Evolutionary conservation across 345 rosid species (phyloP), one percentile per base, ranked within the genome.

Genomic region (Heritiera littoralis): DNA sequence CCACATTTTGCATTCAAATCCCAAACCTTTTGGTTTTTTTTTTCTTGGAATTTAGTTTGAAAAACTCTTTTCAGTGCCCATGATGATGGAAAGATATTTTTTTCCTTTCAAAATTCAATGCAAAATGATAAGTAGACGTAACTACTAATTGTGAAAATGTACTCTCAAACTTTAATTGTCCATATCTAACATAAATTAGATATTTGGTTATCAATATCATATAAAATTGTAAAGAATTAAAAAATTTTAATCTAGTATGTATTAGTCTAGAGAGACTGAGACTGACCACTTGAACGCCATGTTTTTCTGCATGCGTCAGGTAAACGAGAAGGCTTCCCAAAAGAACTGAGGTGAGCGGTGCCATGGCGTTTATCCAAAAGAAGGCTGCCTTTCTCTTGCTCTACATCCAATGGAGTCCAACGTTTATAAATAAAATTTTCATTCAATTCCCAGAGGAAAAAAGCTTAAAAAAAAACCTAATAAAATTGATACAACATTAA

Each of bases 331-430:
- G 64, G 81, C 98, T 96, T 74, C 98, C 99, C 80, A 96, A 79
- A 63, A 96, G 79, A 23, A 96, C 93, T 1, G 98, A 89, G 9
- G 97, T 90, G 76, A 96, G 85, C 51, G 99, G 99, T 61, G 98
- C 95, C 95, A 94, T 83, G 40, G 98, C 98, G 48, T 90, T 90
- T 78, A 92, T 83, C 99, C 99, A 96, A 49, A 96, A 96, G 87
- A 89, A 92, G 43, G 86, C 83, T 75, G 89, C 85, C 77, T 77
- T 87, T 85, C 86, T 94, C 79, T 87, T 92, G 92, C 97, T 90
- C 99, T 96, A 78, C 77, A 64, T 23, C 32, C 35, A 51, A 13
- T 14, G 18, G 55, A 65, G 45, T 63, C 35, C 35, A 10, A 68
- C 30, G 32, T 4, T 76, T 43, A 45, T 30, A 23, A 23, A 23